A percentile compares a stretch with the other conserved stretches of the same genome.
These are phyloP conservation scores for Noccaea bulbosa DNA, from an alignment of 345 rosid species.

Conservation along the genomic window DNA sequence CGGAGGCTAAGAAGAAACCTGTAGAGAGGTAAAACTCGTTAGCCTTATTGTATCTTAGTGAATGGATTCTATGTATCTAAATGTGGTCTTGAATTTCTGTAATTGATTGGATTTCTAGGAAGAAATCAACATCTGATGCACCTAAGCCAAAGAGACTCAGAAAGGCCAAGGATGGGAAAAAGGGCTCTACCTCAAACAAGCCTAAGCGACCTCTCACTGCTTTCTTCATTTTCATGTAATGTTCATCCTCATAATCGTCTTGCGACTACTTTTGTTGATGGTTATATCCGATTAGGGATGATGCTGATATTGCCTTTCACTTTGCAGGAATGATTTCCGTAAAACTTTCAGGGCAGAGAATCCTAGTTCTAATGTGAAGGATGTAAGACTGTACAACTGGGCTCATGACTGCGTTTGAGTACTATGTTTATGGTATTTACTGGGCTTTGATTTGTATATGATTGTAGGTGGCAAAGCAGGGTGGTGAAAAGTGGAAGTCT, in stretches of 20 bases:
- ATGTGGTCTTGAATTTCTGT: neutral
- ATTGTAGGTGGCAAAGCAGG: conserved; percentile 71
- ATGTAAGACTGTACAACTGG: conserved; percentile 44
- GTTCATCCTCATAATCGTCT: neutral
- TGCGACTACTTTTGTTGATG: neutral
- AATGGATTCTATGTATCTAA: neutral
- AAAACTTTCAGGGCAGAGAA: conserved; percentile 63
- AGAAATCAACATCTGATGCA: conserved; percentile 64
- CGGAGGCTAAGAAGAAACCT: conserved; percentile 67
- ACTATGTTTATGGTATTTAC: neutral
- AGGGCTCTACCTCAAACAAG: conserved; percentile 52
- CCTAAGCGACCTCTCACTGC: conserved; percentile 86
- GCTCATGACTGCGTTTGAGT: neutral
- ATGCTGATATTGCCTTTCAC: conserved; percentile 9
- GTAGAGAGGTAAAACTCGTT: conserved; percentile 58
- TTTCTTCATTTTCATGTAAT: conserved; percentile 86
- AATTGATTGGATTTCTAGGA: conserved; percentile 45
- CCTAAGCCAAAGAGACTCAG: conserved; percentile 70
- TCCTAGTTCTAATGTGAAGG: conserved; percentile 60
- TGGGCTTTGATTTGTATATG: neutral
- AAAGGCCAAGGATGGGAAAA: conserved; percentile 46
- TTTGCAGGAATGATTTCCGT: conserved; percentile 75
- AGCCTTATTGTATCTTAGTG: neutral
- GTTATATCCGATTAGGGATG: neutral
- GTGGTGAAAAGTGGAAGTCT: conserved; percentile 85